Evolutionary conservation across 106 monocot species (phyloP).

Genomic region (Triglochin maritima): DNA sequence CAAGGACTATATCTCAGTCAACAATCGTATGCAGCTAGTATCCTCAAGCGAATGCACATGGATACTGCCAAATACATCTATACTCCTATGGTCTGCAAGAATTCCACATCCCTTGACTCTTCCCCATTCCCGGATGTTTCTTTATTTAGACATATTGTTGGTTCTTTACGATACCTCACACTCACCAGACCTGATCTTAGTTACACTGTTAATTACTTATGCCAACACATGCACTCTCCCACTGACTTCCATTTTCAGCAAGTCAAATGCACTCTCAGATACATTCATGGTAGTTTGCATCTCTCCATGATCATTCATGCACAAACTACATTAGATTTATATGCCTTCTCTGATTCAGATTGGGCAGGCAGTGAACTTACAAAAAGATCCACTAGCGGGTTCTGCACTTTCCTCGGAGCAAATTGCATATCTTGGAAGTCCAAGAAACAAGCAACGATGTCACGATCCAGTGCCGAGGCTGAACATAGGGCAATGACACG

Average conservation of each 20-base stretch:
- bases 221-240: background rate
- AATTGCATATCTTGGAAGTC: slow-evolving; percentile 3
- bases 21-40: background rate
- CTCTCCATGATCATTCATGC: background rate
- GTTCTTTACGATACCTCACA: background rate
- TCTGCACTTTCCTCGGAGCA: background rate
- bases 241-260: background rate
- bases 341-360: background rate
- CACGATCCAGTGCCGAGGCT: background rate
- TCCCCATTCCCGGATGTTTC: background rate
- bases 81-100: background rate
- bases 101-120: background rate
- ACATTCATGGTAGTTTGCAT: background rate
- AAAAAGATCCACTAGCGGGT: background rate
- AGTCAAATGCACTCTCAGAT: background rate
- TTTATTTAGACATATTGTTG: background rate
- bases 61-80: background rate
- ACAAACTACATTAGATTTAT: background rate
- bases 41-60: background rate
- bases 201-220: background rate
- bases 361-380: background rate
- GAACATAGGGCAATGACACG: background rate
- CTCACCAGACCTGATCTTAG: background rate
- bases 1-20: background rate
- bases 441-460: background rate